Base-by-base conservation (phyloP, 805 yeast species). In the Metschnikowia gelsemii region DNA sequence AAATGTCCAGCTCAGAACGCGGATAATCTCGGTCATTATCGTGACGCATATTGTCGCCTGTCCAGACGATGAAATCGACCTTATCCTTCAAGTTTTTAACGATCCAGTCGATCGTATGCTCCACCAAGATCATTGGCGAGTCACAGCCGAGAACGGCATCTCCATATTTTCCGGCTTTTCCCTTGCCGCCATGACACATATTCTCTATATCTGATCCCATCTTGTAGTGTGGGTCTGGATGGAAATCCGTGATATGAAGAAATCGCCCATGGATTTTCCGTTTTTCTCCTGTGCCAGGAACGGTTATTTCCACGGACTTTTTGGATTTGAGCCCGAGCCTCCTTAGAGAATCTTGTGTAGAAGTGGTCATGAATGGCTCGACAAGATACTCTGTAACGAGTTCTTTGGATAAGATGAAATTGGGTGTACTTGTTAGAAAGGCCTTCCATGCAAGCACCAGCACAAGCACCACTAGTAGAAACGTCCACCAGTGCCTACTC, bases 31-130 rank as follows among this genome's bases (percentile, higher is more conserved):
- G 69, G 62, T 87, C 96, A 54, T 82, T 84, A 59, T 87, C 95
- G 59, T 87, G 96, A 42, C 95, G 72, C 33, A 85, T 78, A 54
- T 87, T 87, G 62, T 87, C 96, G 23, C 96, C 96, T 0, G 96
- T 87, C 96, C 96, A 87, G 11, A 87, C 75, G 9, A 87, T 82
- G 62, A 87, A 87, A 59, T 87, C 96, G 35, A 87, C 80, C 50
- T 87, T 80, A 59, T 85, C 93, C 46, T 71, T 76, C 45, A 87
- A 59, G 45, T 86, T 80, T 9, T 70, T 67, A 16, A 70, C 61
- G 2, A 87, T 66, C 93, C 95, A 87, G 22, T 72, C 58, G 40
- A 87, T 62, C 0, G 95, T 86, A 13, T 70, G 70, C 8, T 79
- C 67, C 61, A 83, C 78, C 35, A 87, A 61, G 1, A 63, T 62